A percentile compares a stretch with the other conserved stretches of the same genome.
These are phyloP conservation scores for Bolboschoenus planiculmis DNA, from an alignment of 176 grass and related monocot genomes.

Conservation along the genomic window DNA sequence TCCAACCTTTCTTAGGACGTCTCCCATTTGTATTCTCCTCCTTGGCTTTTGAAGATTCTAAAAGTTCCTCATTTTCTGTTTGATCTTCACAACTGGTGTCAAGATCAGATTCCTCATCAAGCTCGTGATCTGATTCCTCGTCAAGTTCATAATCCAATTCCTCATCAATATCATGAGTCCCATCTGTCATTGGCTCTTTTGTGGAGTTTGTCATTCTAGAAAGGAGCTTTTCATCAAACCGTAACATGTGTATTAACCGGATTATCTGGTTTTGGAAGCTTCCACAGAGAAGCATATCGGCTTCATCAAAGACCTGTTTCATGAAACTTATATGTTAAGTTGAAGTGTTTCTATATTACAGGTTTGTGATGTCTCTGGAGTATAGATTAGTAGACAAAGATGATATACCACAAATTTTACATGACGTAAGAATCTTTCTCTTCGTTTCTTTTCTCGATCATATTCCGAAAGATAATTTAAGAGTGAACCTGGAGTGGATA, in stretches of 20 bases:
- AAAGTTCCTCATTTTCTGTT: conserved; percentile 26
- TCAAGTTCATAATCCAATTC: neutral
- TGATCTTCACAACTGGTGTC: conserved; percentile 35
- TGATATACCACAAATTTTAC: conserved; percentile 79
- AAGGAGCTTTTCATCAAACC: conserved; percentile 85
- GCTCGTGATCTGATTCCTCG: conserved; percentile 8
- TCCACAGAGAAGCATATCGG: conserved; percentile 97
- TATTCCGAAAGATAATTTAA: conserved; percentile 89
- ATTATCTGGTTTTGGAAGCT: conserved; percentile 93
- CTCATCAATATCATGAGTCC: neutral
- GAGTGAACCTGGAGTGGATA: conserved; percentile 86
- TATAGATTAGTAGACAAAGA: conserved; percentile 1
- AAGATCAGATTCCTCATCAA: conserved; percentile 25
- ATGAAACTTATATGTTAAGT: conserved; percentile 1
- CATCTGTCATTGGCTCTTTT: conserved; percentile 20
- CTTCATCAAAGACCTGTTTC: conserved; percentile 93
- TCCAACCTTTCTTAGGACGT: conserved; percentile 50
- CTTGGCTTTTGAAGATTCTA: conserved; percentile 25
- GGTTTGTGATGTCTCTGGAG: neutral
- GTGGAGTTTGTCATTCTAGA: conserved; percentile 45
- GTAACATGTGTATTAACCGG: conserved; percentile 85
- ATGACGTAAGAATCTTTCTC: conserved; percentile 51
- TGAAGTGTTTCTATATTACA: neutral
- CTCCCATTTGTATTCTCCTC: conserved; percentile 17
- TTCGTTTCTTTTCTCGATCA: conserved; percentile 66